Percentiles rank a stretch among this genome's conserved stretches.
These are phyloP conservation scores for Pseudophaeomoniella oleicola DNA, from an alignment of 2,329 filamentous ascomycete genomes.

Conservation along the genomic window DNA sequence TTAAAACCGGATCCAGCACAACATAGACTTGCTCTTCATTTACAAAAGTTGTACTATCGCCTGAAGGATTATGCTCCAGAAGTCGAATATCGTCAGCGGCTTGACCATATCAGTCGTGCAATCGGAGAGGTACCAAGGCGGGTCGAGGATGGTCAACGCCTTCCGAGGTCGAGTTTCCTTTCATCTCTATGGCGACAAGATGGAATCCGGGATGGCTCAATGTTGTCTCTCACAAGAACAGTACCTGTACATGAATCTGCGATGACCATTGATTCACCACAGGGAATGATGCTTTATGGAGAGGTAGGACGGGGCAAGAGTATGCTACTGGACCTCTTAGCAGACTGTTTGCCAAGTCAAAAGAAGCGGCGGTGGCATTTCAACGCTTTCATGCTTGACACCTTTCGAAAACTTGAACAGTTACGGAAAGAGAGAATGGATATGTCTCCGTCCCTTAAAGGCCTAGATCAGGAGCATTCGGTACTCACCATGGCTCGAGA, in stretches of 20 bases:
- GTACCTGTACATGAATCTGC: conserved; percentile 58
- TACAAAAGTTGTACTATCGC: conserved; percentile 61
- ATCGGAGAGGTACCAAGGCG: conserved; percentile 19
- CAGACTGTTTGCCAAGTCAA: conserved; percentile 57
- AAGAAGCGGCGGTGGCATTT: conserved; percentile 70
- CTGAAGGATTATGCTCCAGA: conserved; percentile 68
- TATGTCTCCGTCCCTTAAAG: conserved; percentile 3
- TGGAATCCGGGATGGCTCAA: conserved; percentile 32
- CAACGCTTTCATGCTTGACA: conserved; percentile 74
- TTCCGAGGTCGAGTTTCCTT: conserved; percentile 22
- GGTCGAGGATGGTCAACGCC: conserved; percentile 1
- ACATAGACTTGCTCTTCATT: conserved; percentile 57
- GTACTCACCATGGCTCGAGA: conserved; percentile 62
- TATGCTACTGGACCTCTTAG: conserved; percentile 74
- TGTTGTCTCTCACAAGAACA: conserved; percentile 51
- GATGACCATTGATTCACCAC: conserved; percentile 55
- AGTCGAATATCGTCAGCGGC: conserved; percentile 50
- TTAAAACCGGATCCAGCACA: conserved; percentile 58
- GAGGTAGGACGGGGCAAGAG: conserved; percentile 74
- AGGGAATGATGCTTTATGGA: conserved; percentile 62
- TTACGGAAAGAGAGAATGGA: conserved; percentile 33
- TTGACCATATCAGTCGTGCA: conserved; percentile 43
- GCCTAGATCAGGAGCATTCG: conserved; percentile 44
- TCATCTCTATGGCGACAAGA: conserved; percentile 36
- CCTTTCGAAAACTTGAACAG: conserved; percentile 55